Evolutionary conservation across 768 basidiomycete species (phyloP).

Genomic region (Calocera viscosa): DNA sequence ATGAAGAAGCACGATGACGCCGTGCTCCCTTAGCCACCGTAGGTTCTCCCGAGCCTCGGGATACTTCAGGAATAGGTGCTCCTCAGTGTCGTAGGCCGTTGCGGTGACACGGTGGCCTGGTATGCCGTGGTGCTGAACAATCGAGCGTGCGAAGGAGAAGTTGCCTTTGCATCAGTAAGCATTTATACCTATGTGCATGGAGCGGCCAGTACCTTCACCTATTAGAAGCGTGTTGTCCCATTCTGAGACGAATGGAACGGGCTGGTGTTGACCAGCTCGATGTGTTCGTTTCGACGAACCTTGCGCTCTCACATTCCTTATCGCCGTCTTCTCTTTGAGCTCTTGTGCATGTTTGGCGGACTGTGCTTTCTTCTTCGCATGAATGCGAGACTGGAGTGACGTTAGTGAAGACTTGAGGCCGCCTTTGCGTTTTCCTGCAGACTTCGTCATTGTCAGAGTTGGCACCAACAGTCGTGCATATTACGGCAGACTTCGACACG

Average conservation of each 20-base stretch:
- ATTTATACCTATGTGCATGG: neutral
- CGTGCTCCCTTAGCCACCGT: constrained; percentile 38
- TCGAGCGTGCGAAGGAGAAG: constrained; percentile 77
- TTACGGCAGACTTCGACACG: too few relatives aligned
- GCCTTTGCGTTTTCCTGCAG: neutral
- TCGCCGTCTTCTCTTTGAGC: neutral
- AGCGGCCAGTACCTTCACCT: constrained; percentile 55
- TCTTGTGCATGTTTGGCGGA: neutral
- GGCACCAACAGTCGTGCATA: too few relatives aligned
- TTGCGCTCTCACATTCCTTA: neutral
- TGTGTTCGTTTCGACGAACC: neutral
- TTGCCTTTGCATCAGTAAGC: constrained; percentile 32
- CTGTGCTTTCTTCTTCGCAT: neutral
- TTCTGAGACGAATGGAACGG: neutral
- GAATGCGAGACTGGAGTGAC: neutral
- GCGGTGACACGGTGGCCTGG: constrained; percentile 61
- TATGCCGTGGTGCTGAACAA: constrained; percentile 43
- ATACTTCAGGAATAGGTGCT: constrained; percentile 70
- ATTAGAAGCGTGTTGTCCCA: constrained; percentile 42
- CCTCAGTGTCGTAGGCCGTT: constrained; percentile 73
- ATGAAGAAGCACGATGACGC: constrained; percentile 61
- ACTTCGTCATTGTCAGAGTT: too few relatives aligned
- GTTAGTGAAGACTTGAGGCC: neutral
- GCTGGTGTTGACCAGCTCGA: neutral
- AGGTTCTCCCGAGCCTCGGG: constrained; percentile 57